Evolutionary conservation across 2,329 filamentous ascomycete species (phyloP).

Genomic region (Fusarium graminum): DNA sequence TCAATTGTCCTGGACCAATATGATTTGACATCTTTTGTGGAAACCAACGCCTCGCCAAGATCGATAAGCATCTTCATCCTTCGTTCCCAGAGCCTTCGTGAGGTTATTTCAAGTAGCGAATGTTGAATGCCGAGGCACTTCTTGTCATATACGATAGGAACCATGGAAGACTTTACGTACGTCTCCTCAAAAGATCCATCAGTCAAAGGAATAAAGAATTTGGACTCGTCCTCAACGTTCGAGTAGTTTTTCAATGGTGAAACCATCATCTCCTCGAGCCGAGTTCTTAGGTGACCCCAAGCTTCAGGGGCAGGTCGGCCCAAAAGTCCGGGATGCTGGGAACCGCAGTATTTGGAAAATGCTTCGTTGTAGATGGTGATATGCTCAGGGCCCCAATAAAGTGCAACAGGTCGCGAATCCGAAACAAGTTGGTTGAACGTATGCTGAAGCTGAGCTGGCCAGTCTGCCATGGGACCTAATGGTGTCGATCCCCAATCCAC

Average conservation of each 20-base stretch:
- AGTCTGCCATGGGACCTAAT: slow-evolving; percentile 61
- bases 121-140: slow-evolving; percentile 62
- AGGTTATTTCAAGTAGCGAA: slow-evolving; percentile 62
- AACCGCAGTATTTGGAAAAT: slow-evolving; percentile 72
- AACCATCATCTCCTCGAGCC: slow-evolving; percentile 53
- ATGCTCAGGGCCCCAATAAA: slow-evolving; percentile 74
- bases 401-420: slow-evolving; percentile 65
- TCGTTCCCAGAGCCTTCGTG: slow-evolving; percentile 62
- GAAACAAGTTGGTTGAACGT: slow-evolving; percentile 59
- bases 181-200: slow-evolving; percentile 61
- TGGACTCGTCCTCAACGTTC: slow-evolving; percentile 59
- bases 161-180: slow-evolving; percentile 63
- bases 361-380: slow-evolving; percentile 77
- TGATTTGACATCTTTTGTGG: slow-evolving; percentile 59
- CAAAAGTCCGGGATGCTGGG: slow-evolving; percentile 73
- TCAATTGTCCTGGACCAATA: slow-evolving; percentile 63
- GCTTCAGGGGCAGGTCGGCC: slow-evolving; percentile 70
- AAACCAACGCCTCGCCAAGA: slow-evolving; percentile 60
- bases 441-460: slow-evolving; percentile 63
- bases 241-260: slow-evolving; percentile 50
- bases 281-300: slow-evolving; percentile 68
- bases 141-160: slow-evolving; percentile 60
- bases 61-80: slow-evolving; percentile 64
- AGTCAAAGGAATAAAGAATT: slow-evolving; percentile 60
- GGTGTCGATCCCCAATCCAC: slow-evolving; percentile 63